phyloP scores from a whole-genome alignment of 768 basidiomycete species.

The Russula emetica region DNA sequence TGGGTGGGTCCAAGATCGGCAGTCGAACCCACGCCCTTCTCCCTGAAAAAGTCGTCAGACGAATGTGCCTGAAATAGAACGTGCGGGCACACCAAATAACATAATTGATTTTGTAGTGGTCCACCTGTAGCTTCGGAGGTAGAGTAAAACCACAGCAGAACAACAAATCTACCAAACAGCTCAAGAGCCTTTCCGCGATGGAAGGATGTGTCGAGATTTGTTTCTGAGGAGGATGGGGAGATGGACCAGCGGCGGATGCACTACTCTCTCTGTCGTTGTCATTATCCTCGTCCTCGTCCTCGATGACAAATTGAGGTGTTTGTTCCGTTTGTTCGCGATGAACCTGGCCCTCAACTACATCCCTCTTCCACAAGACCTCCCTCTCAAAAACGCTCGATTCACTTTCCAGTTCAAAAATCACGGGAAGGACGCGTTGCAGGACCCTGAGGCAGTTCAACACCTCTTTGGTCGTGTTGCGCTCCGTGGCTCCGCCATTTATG shows the following conservation, averaged over 20 bases:
- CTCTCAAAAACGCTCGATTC: conserved; percentile 70
- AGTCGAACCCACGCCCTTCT: conserved; percentile 91
- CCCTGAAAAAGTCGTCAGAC: conserved; percentile 48
- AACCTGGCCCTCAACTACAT: conserved; percentile 40
- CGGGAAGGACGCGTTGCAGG: conserved; percentile 81
- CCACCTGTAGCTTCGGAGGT: conserved; percentile 68
- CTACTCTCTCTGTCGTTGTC: conserved; percentile 39
- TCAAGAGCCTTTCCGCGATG: conserved; percentile 74
- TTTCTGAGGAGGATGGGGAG: conserved; percentile 31
- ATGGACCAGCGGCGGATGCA: conserved; percentile 19
- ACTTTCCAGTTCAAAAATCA: conserved; percentile 78
- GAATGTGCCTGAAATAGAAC: neutral
- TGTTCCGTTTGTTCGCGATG: conserved; percentile 27
- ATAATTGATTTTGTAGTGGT: conserved; percentile 81
- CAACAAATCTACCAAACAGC: conserved; percentile 75
- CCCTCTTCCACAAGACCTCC: conserved; percentile 71
- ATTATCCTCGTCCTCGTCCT: conserved; percentile 67
- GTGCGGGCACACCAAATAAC: conserved; percentile 63
- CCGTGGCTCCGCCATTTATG: conserved; percentile 53
- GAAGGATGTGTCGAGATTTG: conserved; percentile 58
- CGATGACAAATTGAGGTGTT: conserved; percentile 78
- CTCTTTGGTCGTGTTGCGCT: conserved; percentile 74
- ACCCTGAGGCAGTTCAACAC: conserved; percentile 90
- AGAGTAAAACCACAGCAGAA: conserved; percentile 95
- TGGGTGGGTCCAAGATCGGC: conserved; percentile 60